phyloP scores from a whole-genome alignment of 306 rosid genomes.

The Cyclanthera cordifolia region DNA sequence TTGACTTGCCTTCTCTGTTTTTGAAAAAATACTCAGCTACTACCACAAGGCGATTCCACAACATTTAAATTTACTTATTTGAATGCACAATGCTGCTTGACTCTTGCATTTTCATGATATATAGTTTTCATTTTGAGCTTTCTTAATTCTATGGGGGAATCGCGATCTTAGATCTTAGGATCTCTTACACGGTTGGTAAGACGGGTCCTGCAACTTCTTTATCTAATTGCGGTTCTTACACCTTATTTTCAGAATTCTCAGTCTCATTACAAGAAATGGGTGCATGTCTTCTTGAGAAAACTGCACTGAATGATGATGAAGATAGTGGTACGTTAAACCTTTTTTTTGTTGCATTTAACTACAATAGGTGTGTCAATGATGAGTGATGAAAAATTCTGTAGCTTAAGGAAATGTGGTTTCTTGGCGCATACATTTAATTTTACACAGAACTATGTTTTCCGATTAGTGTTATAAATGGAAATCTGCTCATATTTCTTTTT shows the following conservation, averaged over 20 bases:
- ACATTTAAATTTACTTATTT: neutral
- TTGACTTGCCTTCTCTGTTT: neutral
- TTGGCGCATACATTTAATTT: neutral
- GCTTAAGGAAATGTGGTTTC: too few species aligned
- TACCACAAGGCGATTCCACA: neutral
- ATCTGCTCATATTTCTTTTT: neutral
- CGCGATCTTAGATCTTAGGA: neutral
- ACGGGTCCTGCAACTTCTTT: neutral
- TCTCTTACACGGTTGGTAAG: neutral
- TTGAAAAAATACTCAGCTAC: neutral
- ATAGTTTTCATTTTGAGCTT: neutral
- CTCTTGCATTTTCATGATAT: neutral
- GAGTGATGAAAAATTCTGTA: neutral
- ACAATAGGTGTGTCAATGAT: neutral
- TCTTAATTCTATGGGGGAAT: neutral
- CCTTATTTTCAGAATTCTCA: slow-evolving; percentile 52
- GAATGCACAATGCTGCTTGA: neutral
- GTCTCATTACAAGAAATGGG: slow-evolving; percentile 86
- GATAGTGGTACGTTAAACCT: slow-evolving; percentile 54
- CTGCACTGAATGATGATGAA: slow-evolving; percentile 76
- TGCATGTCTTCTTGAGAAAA: slow-evolving; percentile 86
- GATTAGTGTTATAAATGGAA: neutral
- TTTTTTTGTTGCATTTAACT: neutral
- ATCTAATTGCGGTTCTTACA: slow-evolving; percentile 3
- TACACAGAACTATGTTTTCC: neutral